Conservation (phyloP, 371 early-diverging fungal species). For the Funneliformis caledonium region DNA sequence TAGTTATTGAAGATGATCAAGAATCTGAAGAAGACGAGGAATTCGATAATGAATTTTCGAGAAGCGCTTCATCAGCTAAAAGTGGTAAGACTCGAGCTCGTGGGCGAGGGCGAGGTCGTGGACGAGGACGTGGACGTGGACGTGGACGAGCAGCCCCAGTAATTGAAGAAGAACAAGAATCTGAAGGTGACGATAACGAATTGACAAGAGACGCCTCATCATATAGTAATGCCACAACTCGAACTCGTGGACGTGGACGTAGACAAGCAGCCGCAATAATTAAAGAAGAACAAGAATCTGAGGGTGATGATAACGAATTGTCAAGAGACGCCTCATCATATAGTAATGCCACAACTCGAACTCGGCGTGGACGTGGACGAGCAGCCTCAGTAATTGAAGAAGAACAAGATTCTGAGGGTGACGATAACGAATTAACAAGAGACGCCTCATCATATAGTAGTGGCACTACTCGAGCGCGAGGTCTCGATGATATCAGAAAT, state of each 20-base stretch:
- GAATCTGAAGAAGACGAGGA: neutral
- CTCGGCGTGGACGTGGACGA: neutral
- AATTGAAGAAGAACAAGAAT: neutral
- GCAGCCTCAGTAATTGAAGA: neutral
- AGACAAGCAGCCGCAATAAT: too few species aligned
- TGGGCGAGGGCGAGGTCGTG: neutral
- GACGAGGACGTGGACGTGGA: neutral
- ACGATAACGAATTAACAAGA: neutral
- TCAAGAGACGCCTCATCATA: neutral
- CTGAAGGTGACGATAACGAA: neutral
- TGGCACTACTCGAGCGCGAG: neutral
- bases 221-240: neutral
- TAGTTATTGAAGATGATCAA: neutral
- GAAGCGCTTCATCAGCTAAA: neutral
- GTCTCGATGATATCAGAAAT: neutral
- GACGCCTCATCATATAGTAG: neutral
- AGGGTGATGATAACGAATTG: neutral
- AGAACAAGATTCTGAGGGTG: neutral
- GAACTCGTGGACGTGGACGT: neutral
- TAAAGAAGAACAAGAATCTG: neutral
- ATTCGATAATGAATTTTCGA: neutral
- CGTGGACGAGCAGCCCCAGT: neutral
- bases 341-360: neutral
- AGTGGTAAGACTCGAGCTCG: neutral
- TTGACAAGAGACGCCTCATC: too few species aligned